Conservation (phyloP, 2,329 filamentous ascomycete species). For the Penicillium freii region DNA sequence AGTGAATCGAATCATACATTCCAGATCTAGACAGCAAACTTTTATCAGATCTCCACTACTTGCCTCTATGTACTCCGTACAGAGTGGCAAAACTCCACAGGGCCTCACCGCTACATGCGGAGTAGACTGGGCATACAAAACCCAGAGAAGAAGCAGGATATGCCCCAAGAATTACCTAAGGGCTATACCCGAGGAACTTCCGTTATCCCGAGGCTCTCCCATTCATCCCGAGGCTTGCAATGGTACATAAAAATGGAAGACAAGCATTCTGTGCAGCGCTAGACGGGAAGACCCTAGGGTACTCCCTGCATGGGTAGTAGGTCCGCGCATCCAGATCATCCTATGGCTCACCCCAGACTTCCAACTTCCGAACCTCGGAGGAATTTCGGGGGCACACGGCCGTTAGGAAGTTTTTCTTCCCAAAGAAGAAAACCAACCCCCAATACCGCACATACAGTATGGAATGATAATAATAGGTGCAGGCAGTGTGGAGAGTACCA, state of each 20-base stretch:
- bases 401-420: neutral
- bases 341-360: slow-evolving; percentile 10
- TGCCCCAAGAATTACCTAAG: neutral
- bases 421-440: neutral
- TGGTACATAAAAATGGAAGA: neutral
- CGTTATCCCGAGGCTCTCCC: neutral
- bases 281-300: neutral
- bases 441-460: neutral
- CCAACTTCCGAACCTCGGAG: slow-evolving; percentile 17
- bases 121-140: slow-evolving; percentile 13
- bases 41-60: slow-evolving; percentile 1
- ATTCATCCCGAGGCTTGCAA: neutral
- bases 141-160: slow-evolving; percentile 11
- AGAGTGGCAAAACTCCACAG: neutral
- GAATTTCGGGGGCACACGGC: slow-evolving; percentile 13
- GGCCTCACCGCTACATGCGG: slow-evolving; percentile 23
- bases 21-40: neutral
- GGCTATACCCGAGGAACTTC: slow-evolving; percentile 1
- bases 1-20: neutral
- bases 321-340: neutral
- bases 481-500: neutral
- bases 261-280: slow-evolving; percentile 3
- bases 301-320: slow-evolving; percentile 5
- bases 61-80: neutral
- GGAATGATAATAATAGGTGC: neutral